Evolutionary conservation across 805 yeast genomes (phyloP).

Genomic region (Teunomyces atbi): DNA sequence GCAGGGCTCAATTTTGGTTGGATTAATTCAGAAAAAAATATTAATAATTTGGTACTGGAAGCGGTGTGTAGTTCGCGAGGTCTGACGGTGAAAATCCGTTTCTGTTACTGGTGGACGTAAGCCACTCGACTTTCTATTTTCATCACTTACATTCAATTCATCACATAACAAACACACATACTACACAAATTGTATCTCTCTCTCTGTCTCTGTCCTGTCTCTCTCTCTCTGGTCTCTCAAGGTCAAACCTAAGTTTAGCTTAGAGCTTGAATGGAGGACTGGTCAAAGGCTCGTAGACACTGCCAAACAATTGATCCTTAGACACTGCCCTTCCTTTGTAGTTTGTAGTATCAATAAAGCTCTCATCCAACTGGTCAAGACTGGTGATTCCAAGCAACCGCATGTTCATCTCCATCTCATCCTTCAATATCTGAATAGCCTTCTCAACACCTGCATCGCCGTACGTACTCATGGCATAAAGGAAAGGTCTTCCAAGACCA

Average conservation of each 20-base stretch:
- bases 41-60: too few species aligned
- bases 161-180: too few species aligned
- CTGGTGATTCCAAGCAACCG: constrained; percentile 59
- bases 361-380: constrained; percentile 33
- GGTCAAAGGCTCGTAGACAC: constrained; percentile 56
- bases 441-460: constrained; percentile 71
- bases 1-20: background rate
- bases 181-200: background rate
- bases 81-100: background rate
- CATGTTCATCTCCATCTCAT: constrained; percentile 65
- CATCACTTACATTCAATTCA: too few species aligned
- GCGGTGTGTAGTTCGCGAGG: too few species aligned
- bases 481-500: constrained; percentile 74
- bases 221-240: background rate
- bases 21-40: background rate
- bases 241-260: background rate
- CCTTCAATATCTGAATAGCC: constrained; percentile 60
- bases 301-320: constrained; percentile 52
- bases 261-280: constrained; percentile 30
- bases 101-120: background rate
- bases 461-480: constrained; percentile 76
- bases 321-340: constrained; percentile 39
- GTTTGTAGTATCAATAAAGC: constrained; percentile 28
- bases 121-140: background rate
- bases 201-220: background rate